Base-by-base conservation (phyloP, 805 yeast genomes). In the Saccharomycopsis olivae region DNA sequence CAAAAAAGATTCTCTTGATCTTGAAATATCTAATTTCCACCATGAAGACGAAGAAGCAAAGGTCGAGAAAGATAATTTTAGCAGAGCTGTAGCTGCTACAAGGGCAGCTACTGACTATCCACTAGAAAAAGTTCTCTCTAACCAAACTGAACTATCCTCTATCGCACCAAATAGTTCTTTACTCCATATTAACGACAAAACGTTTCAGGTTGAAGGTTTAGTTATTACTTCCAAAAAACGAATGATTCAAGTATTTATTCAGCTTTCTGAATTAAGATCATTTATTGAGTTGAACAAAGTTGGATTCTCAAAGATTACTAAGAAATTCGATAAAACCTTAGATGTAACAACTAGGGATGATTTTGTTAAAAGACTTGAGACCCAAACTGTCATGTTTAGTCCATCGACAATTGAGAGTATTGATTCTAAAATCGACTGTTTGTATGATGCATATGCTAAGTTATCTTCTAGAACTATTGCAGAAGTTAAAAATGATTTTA, bases 251-350 rank as follows among this genome's bases (percentile, higher is more conserved):
- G 60, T 76, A 31, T 89, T 75, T 61, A 89, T 89, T 3, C 64
- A 73, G 15, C 62, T 87, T 16, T 79, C 88, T 5, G 97, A 89
- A 58, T 67, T 89, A 49, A 76, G 81, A 51, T 84, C 95, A 9
- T 89, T 64, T 55, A 68, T 83, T 37, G 95, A 87, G 53, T 66
- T 92, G 49, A 89, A 89, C 65, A 71, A 69, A 49, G 84, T 94
- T 18, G 97, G 96, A 2, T 84, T 89, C 58, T 71, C 83, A 38
- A 89, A 89, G 60, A 88, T 89, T 31, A 68, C 87, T 49, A 89
- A 89, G 58, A 89, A 89, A 60, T 92, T 85, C 57, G 96, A 92
- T 60, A 89, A 89, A 57, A 76, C 84, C 9, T 63, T 85, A 48
- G 70, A 72, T 43, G 73, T 15, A 5, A 21, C 9, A 5, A 37